A percentile compares a stretch with the other conserved stretches of the same genome.
Evolutionary conservation across 441 rosid species (phyloP).

Genomic region (Syzygium malaccense): DNA sequence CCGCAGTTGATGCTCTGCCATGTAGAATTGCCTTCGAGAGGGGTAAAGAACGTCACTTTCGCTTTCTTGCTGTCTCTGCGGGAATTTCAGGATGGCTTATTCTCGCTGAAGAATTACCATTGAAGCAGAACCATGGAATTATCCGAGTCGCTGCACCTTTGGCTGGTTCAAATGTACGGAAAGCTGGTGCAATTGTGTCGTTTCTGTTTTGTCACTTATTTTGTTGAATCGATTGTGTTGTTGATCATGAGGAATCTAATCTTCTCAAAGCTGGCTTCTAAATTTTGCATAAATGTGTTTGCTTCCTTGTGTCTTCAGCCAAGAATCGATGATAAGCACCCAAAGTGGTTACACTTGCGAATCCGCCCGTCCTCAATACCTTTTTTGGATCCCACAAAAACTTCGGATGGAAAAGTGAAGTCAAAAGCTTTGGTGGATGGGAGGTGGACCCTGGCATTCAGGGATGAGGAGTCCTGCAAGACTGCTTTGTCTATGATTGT

Average conservation of each 20-base stretch:
- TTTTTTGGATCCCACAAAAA: constrained; percentile 48
- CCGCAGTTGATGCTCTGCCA: constrained; percentile 82
- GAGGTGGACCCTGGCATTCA: constrained; percentile 93
- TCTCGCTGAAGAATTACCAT: constrained; percentile 68
- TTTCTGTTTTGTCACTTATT: neutral
- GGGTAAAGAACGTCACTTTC: constrained; percentile 82
- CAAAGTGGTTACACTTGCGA: constrained; percentile 84
- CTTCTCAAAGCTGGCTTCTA: neutral
- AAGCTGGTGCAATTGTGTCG: neutral
- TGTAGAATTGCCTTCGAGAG: constrained; percentile 95
- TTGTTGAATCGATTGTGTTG: neutral
- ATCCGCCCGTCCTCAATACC: constrained; percentile 84
- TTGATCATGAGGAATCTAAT: neutral
- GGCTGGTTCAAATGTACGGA: constrained; percentile 73
- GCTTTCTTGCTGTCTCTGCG: constrained; percentile 56
- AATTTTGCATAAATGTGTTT: neutral
- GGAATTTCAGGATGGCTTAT: constrained; percentile 85
- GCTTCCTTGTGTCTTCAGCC: constrained; percentile 45
- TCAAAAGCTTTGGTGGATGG: constrained; percentile 83
- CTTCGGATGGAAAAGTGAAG: constrained; percentile 32
- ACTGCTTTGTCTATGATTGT: constrained; percentile 62
- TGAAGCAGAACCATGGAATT: constrained; percentile 54
- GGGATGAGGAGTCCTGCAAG: constrained; percentile 71
- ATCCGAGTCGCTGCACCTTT: constrained; percentile 83
- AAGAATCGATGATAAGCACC: constrained; percentile 69